A percentile compares a stretch with the other conserved stretches of the same genome.
Conservation (phyloP, 2,329 filamentous ascomycete genomes). For the Aspergillus calidoustus region DNA sequence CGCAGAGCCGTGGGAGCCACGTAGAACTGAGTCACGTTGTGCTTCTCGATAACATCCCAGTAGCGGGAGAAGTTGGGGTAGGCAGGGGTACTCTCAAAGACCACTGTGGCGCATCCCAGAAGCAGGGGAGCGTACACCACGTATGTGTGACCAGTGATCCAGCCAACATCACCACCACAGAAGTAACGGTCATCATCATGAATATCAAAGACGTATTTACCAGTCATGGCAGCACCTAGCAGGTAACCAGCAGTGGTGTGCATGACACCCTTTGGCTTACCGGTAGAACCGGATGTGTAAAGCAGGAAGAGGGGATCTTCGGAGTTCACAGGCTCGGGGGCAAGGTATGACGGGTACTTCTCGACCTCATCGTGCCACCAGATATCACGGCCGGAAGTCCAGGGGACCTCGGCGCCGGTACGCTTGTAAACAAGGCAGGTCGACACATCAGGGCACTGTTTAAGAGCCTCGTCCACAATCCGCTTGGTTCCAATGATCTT, state of each 20-base stretch:
- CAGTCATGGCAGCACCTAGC: constrained; percentile 88
- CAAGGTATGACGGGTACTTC: constrained; percentile 92
- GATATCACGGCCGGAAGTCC: constrained; percentile 83
- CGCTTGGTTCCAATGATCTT: constrained; percentile 98
- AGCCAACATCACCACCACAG: constrained; percentile 97
- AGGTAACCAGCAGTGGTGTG: constrained; percentile 96
- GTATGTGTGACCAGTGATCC: constrained; percentile 99
- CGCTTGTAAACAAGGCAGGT: constrained; percentile 92
- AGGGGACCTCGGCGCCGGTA: constrained; percentile 89
- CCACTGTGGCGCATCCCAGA: constrained; percentile 89
- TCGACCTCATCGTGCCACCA: constrained; percentile 99
- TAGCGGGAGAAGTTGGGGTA: constrained; percentile 98
- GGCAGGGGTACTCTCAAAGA: constrained; percentile 96
- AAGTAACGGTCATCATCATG: constrained; percentile 94
- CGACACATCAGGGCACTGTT: constrained; percentile 88
- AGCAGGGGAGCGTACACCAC: constrained; percentile 95
- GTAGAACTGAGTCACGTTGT: constrained; percentile 97
- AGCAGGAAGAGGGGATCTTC: constrained; percentile 97
- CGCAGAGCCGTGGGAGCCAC: constrained; percentile 93
- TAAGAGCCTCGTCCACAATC: constrained; percentile 96
- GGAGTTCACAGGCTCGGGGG: constrained; percentile 85
- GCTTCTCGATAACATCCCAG: constrained; percentile 97
- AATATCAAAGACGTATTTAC: constrained; percentile 99
- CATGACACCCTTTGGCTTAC: constrained; percentile 98
- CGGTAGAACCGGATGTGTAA: constrained; percentile 96